phyloP scores from a whole-genome alignment of 2,329 filamentous ascomycete species.

The Parafenestella ontariensis region DNA sequence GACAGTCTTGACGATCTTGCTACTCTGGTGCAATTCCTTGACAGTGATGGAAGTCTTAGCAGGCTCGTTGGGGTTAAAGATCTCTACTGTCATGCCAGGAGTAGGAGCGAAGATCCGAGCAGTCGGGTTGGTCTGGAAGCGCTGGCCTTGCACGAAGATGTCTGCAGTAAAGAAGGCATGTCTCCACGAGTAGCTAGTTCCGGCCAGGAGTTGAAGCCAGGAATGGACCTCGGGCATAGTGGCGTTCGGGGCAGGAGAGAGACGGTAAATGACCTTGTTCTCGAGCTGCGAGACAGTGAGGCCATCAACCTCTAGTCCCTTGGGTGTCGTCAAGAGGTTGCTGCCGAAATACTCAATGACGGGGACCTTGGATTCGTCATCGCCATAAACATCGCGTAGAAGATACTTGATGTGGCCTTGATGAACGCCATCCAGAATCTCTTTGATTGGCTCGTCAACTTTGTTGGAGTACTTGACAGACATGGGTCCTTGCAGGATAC shows the following conservation, averaged over 20 bases:
- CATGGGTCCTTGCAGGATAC: slow-evolving; percentile 94
- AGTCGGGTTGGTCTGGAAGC: slow-evolving; percentile 97
- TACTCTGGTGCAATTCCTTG: slow-evolving; percentile 84
- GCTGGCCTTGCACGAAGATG: slow-evolving; percentile 91
- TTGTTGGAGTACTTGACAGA: slow-evolving; percentile 88
- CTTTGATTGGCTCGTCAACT: slow-evolving; percentile 91
- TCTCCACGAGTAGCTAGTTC: slow-evolving; percentile 86
- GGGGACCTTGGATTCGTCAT: slow-evolving; percentile 77
- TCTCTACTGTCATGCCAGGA: slow-evolving; percentile 88
- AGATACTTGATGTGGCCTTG: slow-evolving; percentile 83
- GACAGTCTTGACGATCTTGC: slow-evolving; percentile 86
- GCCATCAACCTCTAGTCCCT: slow-evolving; percentile 76
- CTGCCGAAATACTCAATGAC: slow-evolving; percentile 95
- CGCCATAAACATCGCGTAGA: slow-evolving; percentile 79
- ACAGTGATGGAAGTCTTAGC: slow-evolving; percentile 84
- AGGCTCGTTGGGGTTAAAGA: slow-evolving; percentile 80
- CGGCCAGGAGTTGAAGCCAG: slow-evolving; percentile 89
- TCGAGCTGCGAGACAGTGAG: slow-evolving; percentile 82
- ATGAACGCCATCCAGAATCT: slow-evolving; percentile 92
- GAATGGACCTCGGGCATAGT: slow-evolving; percentile 79
- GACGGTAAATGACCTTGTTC: slow-evolving; percentile 81
- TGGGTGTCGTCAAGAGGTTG: slow-evolving; percentile 75
- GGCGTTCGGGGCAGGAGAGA: slow-evolving; percentile 76
- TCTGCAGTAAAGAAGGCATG: slow-evolving; percentile 94
- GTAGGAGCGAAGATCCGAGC: slow-evolving; percentile 87